Base-by-base conservation (phyloP, 352 stramenopile genomes). In the Phytophthora constricta region DNA sequence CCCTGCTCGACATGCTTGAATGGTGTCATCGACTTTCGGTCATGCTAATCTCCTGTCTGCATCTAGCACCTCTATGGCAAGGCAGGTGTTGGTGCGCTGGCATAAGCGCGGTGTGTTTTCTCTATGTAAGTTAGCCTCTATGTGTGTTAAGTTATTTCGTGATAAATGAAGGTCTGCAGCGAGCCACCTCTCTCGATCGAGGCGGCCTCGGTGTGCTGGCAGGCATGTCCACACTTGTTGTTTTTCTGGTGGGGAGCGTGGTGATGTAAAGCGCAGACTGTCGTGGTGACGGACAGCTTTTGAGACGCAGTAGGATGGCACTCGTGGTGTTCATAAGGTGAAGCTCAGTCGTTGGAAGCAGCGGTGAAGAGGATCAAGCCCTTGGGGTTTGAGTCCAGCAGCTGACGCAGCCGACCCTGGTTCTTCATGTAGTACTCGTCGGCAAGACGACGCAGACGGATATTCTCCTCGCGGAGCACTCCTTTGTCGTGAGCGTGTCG, bases 351-450 rank as follows among this genome's bases (percentile, higher is more conserved):
- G 51, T 71, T 77, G 55, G 34, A 14, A 16, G 51, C 56, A 7
- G 65, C 55, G 4, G 65, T 77, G 50, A 77, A 77, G 23, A 77
- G 65, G 53, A 74, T 62, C 46, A 77, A 61, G 2, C 59, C 65
- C 58, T 80, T 89, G 62, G 80, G 76, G 66, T 86, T 80, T 8
- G 80, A 70, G 63, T 91, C 82, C 53, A 91, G 74, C 25, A 91
- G 65, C 54, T 84, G 64, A 16, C 79, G 82, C 26, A 91, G 63
- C 0, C 80, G 80, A 9, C 82, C 80, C 55, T 91, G 82, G 70
- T 91, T 91, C 68, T 91, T 91, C 82, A 91, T 89, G 76, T 89
- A 91, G 65, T 86, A 85, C 74, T 89, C 80, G 64, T 91, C 82
- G 0, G 82, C 82, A 19, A 89, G 76, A 9, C 76, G 77, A 28